These are phyloP conservation scores for Kalaharituber pfeilii DNA, from an alignment of 2,329 filamentous ascomycete genomes.

Conservation along the genomic window DNA sequence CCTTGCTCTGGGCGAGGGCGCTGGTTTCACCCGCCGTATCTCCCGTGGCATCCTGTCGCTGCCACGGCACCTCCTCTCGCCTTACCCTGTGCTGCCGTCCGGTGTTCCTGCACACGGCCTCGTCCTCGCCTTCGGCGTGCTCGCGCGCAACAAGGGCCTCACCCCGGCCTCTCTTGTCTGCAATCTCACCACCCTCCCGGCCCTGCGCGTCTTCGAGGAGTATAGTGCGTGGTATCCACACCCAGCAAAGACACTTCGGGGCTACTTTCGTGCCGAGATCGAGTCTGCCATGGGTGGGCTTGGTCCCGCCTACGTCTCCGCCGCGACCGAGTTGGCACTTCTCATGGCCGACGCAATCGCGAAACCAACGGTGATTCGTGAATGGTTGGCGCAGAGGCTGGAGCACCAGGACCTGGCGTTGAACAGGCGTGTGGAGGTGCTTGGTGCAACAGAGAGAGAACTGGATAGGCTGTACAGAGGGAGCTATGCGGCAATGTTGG, in stretches of 20 bases:
- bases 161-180: background rate
- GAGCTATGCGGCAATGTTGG: conserved; percentile 2
- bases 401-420: background rate
- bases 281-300: background rate
- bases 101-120: background rate
- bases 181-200: background rate
- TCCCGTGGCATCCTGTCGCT: background rate
- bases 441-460: background rate
- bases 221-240: background rate
- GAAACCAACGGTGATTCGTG: background rate
- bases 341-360: background rate
- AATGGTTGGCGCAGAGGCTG: background rate
- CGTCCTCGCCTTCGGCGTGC: background rate
- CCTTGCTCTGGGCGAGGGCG: background rate
- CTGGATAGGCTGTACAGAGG: background rate
- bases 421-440: background rate
- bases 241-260: background rate
- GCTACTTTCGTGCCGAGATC: background rate
- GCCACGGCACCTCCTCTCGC: background rate
- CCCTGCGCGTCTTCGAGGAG: background rate
- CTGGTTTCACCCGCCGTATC: background rate
- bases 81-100: background rate
- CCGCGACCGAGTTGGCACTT: background rate
- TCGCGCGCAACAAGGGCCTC: background rate
- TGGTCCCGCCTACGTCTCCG: background rate